Conservation (phyloP, 495 filamentous ascomycete species). For the Talaromyces proteolyticus region DNA sequence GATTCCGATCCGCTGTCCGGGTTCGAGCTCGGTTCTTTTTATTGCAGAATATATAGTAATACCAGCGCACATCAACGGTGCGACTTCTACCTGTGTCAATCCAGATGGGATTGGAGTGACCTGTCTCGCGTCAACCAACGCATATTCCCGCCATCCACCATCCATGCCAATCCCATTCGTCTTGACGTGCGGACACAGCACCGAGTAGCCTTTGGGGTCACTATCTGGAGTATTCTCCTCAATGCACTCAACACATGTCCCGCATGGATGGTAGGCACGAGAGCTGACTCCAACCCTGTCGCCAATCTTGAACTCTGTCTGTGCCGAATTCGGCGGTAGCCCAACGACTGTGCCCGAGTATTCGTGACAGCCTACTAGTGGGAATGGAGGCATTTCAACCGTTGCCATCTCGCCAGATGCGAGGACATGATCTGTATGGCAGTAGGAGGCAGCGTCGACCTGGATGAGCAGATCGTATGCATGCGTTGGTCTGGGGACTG, state of each 20-base stretch:
- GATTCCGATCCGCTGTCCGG: constrained; percentile 48
- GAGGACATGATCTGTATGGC: constrained; percentile 54
- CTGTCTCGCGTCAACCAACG: constrained; percentile 37
- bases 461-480: constrained; percentile 49
- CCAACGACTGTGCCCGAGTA: constrained; percentile 43
- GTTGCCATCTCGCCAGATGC: constrained; percentile 31
- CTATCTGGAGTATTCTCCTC: constrained; percentile 4
- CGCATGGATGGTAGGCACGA: constrained; percentile 30
- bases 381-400: constrained; percentile 20
- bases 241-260: constrained; percentile 28
- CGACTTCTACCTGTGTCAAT: constrained; percentile 42
- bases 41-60: constrained; percentile 47
- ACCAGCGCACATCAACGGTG: constrained; percentile 53
- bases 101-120: constrained; percentile 38
- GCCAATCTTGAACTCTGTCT: constrained; percentile 38
- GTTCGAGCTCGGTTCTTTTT: constrained; percentile 31
- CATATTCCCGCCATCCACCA: constrained; percentile 50
- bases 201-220: constrained; percentile 6
- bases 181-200: constrained; percentile 7
- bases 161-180: constrained; percentile 38
- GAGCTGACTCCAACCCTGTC: constrained; percentile 35
- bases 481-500: constrained; percentile 3
- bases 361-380: constrained; percentile 51
- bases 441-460: constrained; percentile 50
- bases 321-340: constrained; percentile 34